Evolutionary conservation across 2,329 filamentous ascomycete genomes (phyloP).

Genomic region (Shiraia sp.): DNA sequence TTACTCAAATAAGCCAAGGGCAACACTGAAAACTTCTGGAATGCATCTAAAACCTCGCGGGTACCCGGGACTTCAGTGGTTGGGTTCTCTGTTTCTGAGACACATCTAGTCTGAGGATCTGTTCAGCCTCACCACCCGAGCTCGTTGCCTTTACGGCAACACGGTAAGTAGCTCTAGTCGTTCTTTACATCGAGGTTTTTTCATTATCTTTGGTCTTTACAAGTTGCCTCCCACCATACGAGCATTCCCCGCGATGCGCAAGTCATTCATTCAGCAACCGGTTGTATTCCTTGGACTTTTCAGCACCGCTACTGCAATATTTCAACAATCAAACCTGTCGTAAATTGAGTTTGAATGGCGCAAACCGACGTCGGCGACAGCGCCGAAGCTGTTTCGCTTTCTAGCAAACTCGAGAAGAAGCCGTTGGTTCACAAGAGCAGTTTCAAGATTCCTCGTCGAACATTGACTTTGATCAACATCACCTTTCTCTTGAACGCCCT

Average conservation of each 20-base stretch:
- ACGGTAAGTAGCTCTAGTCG: too few relatives aligned
- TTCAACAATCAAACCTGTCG: background rate
- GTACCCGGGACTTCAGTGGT: slow-evolving; percentile 14
- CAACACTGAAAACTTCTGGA: slow-evolving; percentile 12
- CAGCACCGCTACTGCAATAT: background rate
- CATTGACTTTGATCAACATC: slow-evolving; percentile 39
- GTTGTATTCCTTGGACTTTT: background rate
- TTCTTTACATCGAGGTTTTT: slow-evolving; percentile 7
- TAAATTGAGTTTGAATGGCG: slow-evolving; percentile 27
- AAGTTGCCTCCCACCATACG: slow-evolving; percentile 1
- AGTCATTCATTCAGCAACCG: too few relatives aligned
- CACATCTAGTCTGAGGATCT: slow-evolving; percentile 25
- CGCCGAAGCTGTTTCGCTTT: slow-evolving; percentile 19
- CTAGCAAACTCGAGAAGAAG: slow-evolving; percentile 15
- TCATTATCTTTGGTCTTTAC: slow-evolving; percentile 4
- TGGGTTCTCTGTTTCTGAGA: slow-evolving; percentile 30
- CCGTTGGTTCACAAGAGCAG: slow-evolving; percentile 11
- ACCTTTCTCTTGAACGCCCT: slow-evolving; percentile 40
- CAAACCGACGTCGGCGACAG: slow-evolving; percentile 19
- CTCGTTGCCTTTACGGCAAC: too few relatives aligned
- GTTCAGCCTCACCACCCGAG: slow-evolving; percentile 27
- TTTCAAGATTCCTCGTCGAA: slow-evolving; percentile 29
- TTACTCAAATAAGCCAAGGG: slow-evolving; percentile 5
- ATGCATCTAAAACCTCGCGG: slow-evolving; percentile 20
- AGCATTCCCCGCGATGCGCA: too few relatives aligned